A percentile compares a stretch with the other conserved stretches of the same genome.
Evolutionary conservation across 148 eudicot genomes (phyloP).

Genomic region (Linanthus parryae): DNA sequence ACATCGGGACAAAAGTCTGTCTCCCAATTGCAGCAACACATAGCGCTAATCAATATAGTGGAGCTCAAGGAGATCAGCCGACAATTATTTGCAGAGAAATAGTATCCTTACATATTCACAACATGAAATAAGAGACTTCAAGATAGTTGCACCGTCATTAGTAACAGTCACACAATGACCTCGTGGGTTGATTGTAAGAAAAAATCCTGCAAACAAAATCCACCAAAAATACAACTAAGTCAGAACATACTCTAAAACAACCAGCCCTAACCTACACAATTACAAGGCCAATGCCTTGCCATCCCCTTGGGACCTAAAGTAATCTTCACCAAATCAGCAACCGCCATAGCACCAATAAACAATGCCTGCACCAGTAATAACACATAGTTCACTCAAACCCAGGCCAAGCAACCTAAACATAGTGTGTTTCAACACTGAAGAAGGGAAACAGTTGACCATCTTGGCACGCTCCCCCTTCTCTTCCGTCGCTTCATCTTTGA

Average conservation of each 20-base stretch:
- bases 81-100: no score
- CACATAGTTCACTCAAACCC: no score
- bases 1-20: no score
- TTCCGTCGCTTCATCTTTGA: constrained; percentile 94
- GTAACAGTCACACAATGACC: constrained; percentile 90
- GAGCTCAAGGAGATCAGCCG: no score
- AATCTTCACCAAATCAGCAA: constrained; percentile 89
- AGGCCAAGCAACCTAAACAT: no score
- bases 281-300: constrained; percentile 50
- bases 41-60: no score
- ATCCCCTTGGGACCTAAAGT: constrained; percentile 98
- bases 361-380: constrained; percentile 67
- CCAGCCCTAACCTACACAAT: neutral
- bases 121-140: constrained; percentile 94
- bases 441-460: no score
- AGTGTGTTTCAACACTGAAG: no score
- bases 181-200: constrained; percentile 90
- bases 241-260: neutral
- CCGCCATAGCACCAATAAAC: constrained; percentile 88
- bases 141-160: constrained; percentile 95
- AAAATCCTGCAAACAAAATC: constrained; percentile 52
- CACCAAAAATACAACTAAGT: neutral
- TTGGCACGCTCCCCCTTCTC: constrained; percentile 99
- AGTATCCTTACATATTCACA: no score
- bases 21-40: no score